These are phyloP conservation scores for Penstemon barbatus DNA, from an alignment of 257 asterid species.

Conservation along the genomic window DNA sequence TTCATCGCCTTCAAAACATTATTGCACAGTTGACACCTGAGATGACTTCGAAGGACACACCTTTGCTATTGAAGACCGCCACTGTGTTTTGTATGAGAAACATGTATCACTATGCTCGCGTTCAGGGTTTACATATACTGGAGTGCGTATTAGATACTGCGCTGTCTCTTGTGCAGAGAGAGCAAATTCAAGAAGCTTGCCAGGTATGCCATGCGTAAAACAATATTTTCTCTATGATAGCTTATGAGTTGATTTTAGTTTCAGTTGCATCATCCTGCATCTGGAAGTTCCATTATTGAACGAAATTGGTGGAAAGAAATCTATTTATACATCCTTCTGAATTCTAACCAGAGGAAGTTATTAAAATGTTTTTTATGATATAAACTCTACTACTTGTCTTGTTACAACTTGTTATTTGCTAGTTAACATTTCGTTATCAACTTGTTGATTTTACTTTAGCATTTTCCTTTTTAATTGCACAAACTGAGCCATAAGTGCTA, in stretches of 20 bases:
- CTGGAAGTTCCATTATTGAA: slow-evolving; percentile 5
- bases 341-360: background rate
- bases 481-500: background rate
- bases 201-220: slow-evolving; percentile 48
- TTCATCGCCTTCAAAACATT: slow-evolving; percentile 58
- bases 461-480: slow-evolving; percentile 7
- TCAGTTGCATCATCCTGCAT: slow-evolving; percentile 21
- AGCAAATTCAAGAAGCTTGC: slow-evolving; percentile 83
- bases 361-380: background rate
- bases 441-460: slow-evolving; percentile 14
- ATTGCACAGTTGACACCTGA: slow-evolving; percentile 44
- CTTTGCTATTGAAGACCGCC: slow-evolving; percentile 42
- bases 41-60: slow-evolving; percentile 39
- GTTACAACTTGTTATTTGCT: slow-evolving; percentile 9
- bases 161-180: slow-evolving; percentile 64
- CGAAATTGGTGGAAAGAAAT: background rate
- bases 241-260: slow-evolving; percentile 14
- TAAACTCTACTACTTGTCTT: background rate
- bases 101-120: slow-evolving; percentile 83
- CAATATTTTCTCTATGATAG: slow-evolving; percentile 12
- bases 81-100: slow-evolving; percentile 71
- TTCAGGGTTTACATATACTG: slow-evolving; percentile 73
- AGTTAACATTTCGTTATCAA: background rate
- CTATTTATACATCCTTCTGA: background rate
- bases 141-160: slow-evolving; percentile 77